Percentiles rank a stretch among this genome's conserved stretches.
Evolutionary conservation across 371 early-diverging fungal species (phyloP).

Genomic region (Saksenaea oblongispora): DNA sequence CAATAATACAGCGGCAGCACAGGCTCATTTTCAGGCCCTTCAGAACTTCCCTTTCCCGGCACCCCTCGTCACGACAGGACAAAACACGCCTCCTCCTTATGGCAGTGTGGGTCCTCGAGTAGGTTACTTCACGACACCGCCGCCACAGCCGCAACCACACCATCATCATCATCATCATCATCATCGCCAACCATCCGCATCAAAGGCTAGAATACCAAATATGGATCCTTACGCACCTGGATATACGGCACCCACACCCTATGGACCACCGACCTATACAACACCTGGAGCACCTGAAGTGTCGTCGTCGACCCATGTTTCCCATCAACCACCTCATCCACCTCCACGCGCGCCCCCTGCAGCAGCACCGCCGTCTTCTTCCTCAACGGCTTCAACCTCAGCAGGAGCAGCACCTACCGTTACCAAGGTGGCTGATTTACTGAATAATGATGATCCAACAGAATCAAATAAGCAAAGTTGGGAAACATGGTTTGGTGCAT

Average conservation of each 20-base stretch:
- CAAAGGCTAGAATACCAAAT: conserved; percentile 6
- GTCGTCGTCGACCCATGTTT: not conserved
- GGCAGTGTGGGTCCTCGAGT: conserved; percentile 12
- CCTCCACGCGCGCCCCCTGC: conserved; percentile 9
- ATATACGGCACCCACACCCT: conserved; percentile 11
- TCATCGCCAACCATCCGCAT: conserved; percentile 8
- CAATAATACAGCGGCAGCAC: conserved; percentile 7
- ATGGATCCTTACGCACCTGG: conserved; percentile 13
- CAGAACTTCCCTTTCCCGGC: conserved; percentile 36
- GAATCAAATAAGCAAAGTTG: conserved; percentile 40
- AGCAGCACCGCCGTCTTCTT: not conserved
- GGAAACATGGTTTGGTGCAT: conserved; percentile 53
- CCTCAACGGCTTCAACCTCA: not conserved
- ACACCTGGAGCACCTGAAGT: not conserved
- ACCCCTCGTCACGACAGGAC: conserved; percentile 18
- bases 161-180: conserved; percentile 12
- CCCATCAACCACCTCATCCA: conserved; percentile 11
- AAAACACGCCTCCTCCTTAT: conserved; percentile 5
- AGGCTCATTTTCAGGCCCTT: conserved; percentile 25
- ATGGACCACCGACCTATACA: conserved; percentile 7
- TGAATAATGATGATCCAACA: conserved; percentile 52
- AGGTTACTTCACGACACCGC: conserved; percentile 20
- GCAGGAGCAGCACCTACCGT: conserved; percentile 27
- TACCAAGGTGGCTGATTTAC: conserved; percentile 49
- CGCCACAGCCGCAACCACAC: conserved; percentile 10